Base-by-base conservation (phyloP, 1,284 basidiomycete genomes). In the Puccinia novopanici region DNA sequence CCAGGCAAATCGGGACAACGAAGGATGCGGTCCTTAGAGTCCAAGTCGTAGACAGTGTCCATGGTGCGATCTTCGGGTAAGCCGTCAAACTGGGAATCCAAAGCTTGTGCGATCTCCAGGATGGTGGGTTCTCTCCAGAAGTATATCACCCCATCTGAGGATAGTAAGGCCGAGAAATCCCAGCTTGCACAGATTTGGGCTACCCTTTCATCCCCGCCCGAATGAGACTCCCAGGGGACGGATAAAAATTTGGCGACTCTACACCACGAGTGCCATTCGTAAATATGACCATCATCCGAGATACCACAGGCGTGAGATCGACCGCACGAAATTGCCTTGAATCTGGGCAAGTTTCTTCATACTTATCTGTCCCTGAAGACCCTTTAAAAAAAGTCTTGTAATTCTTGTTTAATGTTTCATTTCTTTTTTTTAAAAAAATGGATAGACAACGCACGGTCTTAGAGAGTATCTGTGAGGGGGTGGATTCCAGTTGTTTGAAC, bases 191-290 rank as follows among this genome's bases (percentile, higher is more conserved):
- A 79, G 45, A 79, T 71, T 30, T 79, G 76, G 13, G 48, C 37
- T 8, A 83, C 84, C 12, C 82, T 83, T 30, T 83, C 84, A 65
- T 83, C 84, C n/a, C 27, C 37, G 2, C 70, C 70, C 12, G 59
- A 24, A 34, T 50, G 40, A 52, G 61, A 3, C 34, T 77, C 63
- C 79, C 55, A 74, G 6, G 84, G 84, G 67, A 82, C 83, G 40
- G 83, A 83, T 54, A 74, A 84, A 6, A 79, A 55, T 48, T 65
- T 80, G 59, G 81, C 76, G 59, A 82, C 81, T 67, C 67, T 63
- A 55, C 76, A 81, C 82, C 74, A 82, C 68, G 77, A 81, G n/a
- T 72, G 59, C 50, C 63, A 82, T 72, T 82, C 80, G 42, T 72
- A 83, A 27, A 83, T 72, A 2, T 78, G 13, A 19, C 68, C 61